Percentiles rank a stretch among this genome's conserved stretches.
Evolutionary conservation across 2,329 filamentous ascomycete species (phyloP).

Genomic region (Pseudogymnoascus sp.): DNA sequence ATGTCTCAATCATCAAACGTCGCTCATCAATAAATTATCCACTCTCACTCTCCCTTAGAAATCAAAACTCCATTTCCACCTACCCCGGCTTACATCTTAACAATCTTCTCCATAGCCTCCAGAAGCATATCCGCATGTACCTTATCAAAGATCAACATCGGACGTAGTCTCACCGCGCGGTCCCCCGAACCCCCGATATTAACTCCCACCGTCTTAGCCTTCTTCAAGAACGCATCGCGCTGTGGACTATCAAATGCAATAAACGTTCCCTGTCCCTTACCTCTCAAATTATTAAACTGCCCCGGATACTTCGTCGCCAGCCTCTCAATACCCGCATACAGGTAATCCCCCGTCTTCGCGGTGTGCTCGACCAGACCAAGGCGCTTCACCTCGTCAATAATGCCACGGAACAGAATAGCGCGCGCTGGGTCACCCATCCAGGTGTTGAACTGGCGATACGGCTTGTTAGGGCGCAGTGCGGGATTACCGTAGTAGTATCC

Average conservation of each 20-base stretch:
- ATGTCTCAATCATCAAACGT: background rate
- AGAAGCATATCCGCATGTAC: slow-evolving; percentile 81
- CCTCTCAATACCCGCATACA: slow-evolving; percentile 55
- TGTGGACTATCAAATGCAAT: slow-evolving; percentile 70
- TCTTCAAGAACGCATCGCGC: slow-evolving; percentile 59
- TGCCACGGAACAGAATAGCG: slow-evolving; percentile 67
- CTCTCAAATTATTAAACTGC: slow-evolving; percentile 64
- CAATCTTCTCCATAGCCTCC: slow-evolving; percentile 58
- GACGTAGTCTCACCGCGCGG: slow-evolving; percentile 60
- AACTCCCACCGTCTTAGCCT: slow-evolving; percentile 62
- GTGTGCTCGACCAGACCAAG: slow-evolving; percentile 61
- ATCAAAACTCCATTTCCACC: slow-evolving; percentile 1
- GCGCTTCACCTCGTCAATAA: slow-evolving; percentile 65
- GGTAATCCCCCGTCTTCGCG: slow-evolving; percentile 49
- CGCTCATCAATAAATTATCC: background rate
- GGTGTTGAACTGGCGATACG: slow-evolving; percentile 80
- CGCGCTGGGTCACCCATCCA: slow-evolving; percentile 80
- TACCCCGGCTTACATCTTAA: slow-evolving; percentile 23
- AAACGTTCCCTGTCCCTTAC: slow-evolving; percentile 68
- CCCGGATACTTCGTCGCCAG: slow-evolving; percentile 58
- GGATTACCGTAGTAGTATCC: slow-evolving; percentile 74
- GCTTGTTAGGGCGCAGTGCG: slow-evolving; percentile 67
- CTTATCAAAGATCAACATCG: slow-evolving; percentile 82
- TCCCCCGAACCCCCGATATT: slow-evolving; percentile 71
- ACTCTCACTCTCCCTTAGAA: background rate